These are phyloP conservation scores for Suillus sp. DNA, from an alignment of 768 basidiomycete species.

Conservation along the genomic window DNA sequence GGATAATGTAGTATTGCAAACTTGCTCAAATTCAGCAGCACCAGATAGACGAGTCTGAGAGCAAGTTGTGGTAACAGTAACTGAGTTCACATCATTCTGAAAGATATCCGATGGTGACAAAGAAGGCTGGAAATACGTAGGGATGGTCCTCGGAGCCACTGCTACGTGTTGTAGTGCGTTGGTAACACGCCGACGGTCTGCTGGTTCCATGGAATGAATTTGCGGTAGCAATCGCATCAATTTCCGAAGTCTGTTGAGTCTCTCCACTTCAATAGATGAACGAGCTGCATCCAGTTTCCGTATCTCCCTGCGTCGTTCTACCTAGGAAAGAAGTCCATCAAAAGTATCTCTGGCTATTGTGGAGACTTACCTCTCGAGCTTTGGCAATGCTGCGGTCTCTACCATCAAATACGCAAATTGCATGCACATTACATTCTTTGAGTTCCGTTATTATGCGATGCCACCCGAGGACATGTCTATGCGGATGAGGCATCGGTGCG, in stretches of 20 bases:
- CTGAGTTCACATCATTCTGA: constrained; percentile 3
- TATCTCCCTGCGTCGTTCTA: constrained; percentile 54
- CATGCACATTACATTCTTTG: constrained; percentile 52
- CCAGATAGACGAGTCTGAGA: neutral
- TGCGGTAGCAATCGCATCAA: constrained; percentile 42
- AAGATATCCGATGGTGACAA: constrained; percentile 3
- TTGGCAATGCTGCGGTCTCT: constrained; percentile 68
- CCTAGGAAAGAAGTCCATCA: constrained; percentile 38
- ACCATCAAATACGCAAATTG: constrained; percentile 83
- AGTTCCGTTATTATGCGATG: constrained; percentile 69
- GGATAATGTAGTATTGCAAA: neutral
- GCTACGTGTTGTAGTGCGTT: constrained; percentile 24
- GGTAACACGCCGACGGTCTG: constrained; percentile 32
- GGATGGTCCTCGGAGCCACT: constrained; percentile 13
- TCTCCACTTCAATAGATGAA: constrained; percentile 57
- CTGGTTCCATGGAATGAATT: constrained; percentile 37
- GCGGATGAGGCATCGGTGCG: constrained; percentile 58
- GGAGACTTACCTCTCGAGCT: constrained; percentile 58
- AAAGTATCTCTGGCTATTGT: neutral
- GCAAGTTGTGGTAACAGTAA: neutral
- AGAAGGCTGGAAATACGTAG: constrained; percentile 17
- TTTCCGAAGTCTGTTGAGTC: constrained; percentile 54
- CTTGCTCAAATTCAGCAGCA: neutral
- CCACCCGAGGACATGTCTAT: constrained; percentile 80
- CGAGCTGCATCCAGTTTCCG: constrained; percentile 52